phyloP scores from a whole-genome alignment of 75 land plant genomes.

The Pseudotsuga menziesii region DNA sequence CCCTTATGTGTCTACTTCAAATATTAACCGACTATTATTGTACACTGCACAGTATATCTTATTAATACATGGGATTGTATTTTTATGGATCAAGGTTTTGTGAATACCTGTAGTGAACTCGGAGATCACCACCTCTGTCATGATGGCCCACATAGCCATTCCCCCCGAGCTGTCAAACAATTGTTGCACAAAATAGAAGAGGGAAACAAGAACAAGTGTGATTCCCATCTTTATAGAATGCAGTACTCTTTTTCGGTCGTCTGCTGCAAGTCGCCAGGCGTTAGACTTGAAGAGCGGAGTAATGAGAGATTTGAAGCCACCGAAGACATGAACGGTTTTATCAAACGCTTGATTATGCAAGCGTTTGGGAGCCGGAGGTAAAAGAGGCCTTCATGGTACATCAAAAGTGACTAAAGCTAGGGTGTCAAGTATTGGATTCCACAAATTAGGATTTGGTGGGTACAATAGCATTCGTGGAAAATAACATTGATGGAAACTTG shows the following conservation, averaged over 20 bases:
- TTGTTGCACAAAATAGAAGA: conserved; percentile 30
- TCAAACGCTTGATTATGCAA: neutral
- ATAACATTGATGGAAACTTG: too few relatives aligned
- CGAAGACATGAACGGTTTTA: neutral
- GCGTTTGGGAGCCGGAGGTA: neutral
- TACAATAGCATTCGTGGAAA: too few relatives aligned
- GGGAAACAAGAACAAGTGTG: conserved; percentile 46
- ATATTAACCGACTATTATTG: too few relatives aligned
- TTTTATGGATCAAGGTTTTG: too few relatives aligned
- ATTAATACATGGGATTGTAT: too few relatives aligned
- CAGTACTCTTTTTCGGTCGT: conserved; percentile 28
- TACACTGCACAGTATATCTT: neutral
- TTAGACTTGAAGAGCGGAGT: neutral
- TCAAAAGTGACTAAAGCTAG: too few relatives aligned
- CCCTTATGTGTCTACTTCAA: too few relatives aligned
- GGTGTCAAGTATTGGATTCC: too few relatives aligned
- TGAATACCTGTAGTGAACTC: conserved; percentile 75
- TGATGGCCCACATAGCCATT: conserved; percentile 60
- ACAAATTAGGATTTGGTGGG: too few relatives aligned
- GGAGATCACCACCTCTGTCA: conserved; percentile 76
- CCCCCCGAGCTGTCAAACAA: too few relatives aligned
- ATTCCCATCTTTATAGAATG: conserved; percentile 61
- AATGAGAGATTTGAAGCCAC: neutral
- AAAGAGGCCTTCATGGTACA: too few relatives aligned
- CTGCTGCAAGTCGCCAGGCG: neutral